A percentile compares a stretch with the other conserved stretches of the same genome.
These are phyloP conservation scores for Zelopaecilomyces penicillatus DNA, from an alignment of 2,329 filamentous ascomycete genomes.

Conservation along the genomic window DNA sequence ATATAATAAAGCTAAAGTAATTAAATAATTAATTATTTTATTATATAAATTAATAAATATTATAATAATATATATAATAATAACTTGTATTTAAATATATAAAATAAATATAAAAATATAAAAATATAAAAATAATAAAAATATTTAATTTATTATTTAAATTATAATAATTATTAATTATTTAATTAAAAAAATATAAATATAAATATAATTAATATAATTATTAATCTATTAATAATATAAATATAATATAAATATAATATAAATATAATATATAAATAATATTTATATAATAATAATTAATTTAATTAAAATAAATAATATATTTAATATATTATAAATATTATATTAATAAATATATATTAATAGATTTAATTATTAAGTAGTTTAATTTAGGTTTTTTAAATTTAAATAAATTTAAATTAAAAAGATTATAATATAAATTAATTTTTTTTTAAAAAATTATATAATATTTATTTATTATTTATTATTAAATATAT, in stretches of 20 bases:
- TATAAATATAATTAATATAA: background rate
- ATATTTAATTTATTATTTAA: background rate
- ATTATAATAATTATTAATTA: background rate
- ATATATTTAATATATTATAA: background rate
- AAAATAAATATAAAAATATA: background rate
- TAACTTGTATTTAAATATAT: background rate
- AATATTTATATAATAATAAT: background rate
- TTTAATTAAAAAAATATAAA: background rate
- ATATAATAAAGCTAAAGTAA: no score
- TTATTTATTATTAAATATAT: background rate
- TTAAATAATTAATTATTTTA: no score
- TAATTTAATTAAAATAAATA: background rate
- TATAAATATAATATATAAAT: no score
- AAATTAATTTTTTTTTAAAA: background rate
- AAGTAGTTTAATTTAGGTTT: background rate
- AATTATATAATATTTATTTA: background rate
- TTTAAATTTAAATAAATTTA: background rate
- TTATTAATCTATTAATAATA: background rate
- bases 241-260: background rate
- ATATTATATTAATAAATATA: background rate
- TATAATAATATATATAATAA: background rate
- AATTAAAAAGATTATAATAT: background rate
- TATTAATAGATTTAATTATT: background rate
- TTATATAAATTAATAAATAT: background rate
- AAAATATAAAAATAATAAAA: background rate